Evolutionary conservation across 306 rosid species (phyloP).

Genomic region (Adenanthera pavonina): DNA sequence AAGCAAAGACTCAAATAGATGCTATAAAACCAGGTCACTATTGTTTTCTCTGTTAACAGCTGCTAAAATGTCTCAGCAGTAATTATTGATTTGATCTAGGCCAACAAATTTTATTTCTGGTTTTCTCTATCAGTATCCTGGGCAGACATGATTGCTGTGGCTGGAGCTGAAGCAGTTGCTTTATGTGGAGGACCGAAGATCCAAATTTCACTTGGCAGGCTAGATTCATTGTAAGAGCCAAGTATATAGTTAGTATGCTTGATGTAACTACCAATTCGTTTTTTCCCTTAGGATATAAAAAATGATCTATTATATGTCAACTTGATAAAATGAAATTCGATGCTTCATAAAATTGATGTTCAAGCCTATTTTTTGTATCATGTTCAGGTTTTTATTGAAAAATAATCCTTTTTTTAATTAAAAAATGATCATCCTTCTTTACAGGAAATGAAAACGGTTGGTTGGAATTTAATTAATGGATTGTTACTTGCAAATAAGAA

Average conservation of each 20-base stretch:
- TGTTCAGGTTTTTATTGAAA: constrained; percentile 17
- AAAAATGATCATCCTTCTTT: constrained; percentile 8
- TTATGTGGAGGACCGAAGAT: constrained; percentile 91
- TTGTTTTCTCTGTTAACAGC: constrained; percentile 36
- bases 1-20: constrained; percentile 84
- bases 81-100: constrained; percentile 35
- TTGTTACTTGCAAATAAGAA: constrained; percentile 18
- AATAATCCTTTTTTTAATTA: not conserved
- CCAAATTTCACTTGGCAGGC: constrained; percentile 74
- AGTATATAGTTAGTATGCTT: constrained; percentile 32
- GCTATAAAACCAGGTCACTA: constrained; percentile 71
- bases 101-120: constrained; percentile 33
- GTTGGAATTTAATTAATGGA: constrained; percentile 21
- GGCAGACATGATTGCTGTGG: constrained; percentile 93
- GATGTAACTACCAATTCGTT: constrained; percentile 1
- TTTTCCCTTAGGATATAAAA: constrained; percentile 14
- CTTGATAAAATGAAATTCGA: constrained; percentile 1
- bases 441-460: not conserved
- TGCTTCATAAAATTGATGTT: constrained; percentile 34
- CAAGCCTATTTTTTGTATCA: constrained; percentile 13
- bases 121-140: constrained; percentile 68
- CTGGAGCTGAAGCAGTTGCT: constrained; percentile 96
- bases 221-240: constrained; percentile 73
- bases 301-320: constrained; percentile 18
- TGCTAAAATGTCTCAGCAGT: constrained; percentile 31